A percentile compares a stretch with the other conserved stretches of the same genome.
phyloP scores from a whole-genome alignment of 305 asterid genomes.

The Fraxinus sp. region DNA sequence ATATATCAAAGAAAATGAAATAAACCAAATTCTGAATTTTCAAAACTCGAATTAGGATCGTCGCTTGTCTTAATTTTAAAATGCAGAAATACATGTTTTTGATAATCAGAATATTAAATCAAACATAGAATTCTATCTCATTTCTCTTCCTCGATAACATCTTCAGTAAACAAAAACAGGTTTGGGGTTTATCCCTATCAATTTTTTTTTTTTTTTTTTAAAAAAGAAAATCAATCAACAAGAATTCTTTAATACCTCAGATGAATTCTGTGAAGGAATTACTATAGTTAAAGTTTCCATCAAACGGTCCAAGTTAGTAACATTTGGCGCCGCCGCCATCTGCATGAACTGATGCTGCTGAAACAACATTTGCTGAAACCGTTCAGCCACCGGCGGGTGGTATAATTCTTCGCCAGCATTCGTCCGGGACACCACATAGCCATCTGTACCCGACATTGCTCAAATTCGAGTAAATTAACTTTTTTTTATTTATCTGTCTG shows the following conservation, averaged over 20 bases:
- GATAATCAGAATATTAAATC: constrained; percentile 10
- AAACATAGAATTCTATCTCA: constrained; percentile 3
- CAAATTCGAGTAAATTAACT: constrained; percentile 18
- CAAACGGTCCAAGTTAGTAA: constrained; percentile 67
- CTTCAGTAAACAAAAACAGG: constrained; percentile 18
- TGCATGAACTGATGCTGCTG: constrained; percentile 39
- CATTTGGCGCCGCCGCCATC: constrained; percentile 9
- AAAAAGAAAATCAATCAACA: not conserved
- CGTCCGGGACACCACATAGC: constrained; percentile 49
- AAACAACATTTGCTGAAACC: constrained; percentile 40
- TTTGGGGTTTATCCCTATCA: constrained; percentile 29
- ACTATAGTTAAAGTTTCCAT: constrained; percentile 57
- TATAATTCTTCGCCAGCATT: constrained; percentile 52
- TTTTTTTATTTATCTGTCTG: constrained; percentile 11
- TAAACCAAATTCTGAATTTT: constrained; percentile 4
- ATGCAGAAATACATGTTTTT: constrained; percentile 13
- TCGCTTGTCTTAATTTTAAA: not conserved
- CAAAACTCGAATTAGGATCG: not conserved
- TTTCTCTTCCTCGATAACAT: constrained; percentile 39
- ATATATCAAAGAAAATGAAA: constrained; percentile 8
- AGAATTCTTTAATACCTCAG: constrained; percentile 53
- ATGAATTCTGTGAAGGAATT: constrained; percentile 36
- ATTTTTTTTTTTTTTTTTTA: no score
- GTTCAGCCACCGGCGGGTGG: constrained; percentile 54
- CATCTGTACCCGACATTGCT: constrained; percentile 63